Percentiles rank a stretch among this genome's conserved stretches.
Evolutionary conservation across 768 basidiomycete genomes (phyloP).

Genomic region (Amanita subjunquillea): DNA sequence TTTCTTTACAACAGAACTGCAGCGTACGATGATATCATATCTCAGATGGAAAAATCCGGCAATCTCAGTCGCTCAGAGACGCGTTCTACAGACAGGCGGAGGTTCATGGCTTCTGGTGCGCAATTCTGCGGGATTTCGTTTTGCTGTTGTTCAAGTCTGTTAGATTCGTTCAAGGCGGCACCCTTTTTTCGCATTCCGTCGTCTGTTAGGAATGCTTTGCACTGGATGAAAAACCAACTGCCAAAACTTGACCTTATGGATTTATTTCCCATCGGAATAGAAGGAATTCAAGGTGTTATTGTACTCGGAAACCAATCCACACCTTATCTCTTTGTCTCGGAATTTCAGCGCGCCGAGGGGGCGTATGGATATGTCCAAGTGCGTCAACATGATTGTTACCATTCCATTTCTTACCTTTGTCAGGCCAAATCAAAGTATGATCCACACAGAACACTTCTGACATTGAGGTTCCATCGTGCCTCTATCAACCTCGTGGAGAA

Average conservation of each 20-base stretch:
- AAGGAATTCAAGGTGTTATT: slow-evolving; percentile 70
- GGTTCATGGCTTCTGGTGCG: slow-evolving; percentile 8
- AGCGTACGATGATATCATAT: slow-evolving; percentile 79
- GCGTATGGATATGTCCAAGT: slow-evolving; percentile 75
- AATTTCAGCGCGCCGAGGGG: slow-evolving; percentile 71
- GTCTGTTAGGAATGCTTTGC: slow-evolving; percentile 28
- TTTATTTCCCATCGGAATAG: slow-evolving; percentile 77
- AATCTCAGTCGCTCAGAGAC: slow-evolving; percentile 20
- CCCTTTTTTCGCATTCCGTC: slow-evolving; percentile 23
- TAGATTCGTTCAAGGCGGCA: slow-evolving; percentile 15
- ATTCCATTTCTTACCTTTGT: not conserved
- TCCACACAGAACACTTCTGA: slow-evolving; percentile 70
- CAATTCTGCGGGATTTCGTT: not conserved
- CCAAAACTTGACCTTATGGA: slow-evolving; percentile 74
- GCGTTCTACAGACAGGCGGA: slow-evolving; percentile 20
- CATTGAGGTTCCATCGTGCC: slow-evolving; percentile 59
- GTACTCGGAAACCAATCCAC: slow-evolving; percentile 83
- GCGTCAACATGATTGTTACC: slow-evolving; percentile 14
- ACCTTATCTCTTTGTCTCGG: slow-evolving; percentile 68
- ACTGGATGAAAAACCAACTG: slow-evolving; percentile 50
- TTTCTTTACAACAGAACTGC: slow-evolving; percentile 87
- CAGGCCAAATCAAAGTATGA: slow-evolving; percentile 79
- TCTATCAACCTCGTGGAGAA: slow-evolving; percentile 65
- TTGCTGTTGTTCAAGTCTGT: not conserved
- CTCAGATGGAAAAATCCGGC: slow-evolving; percentile 49